Conservation (phyloP, 192 early-diverging fungal genomes). For the Umbelopsis sp. region DNA sequence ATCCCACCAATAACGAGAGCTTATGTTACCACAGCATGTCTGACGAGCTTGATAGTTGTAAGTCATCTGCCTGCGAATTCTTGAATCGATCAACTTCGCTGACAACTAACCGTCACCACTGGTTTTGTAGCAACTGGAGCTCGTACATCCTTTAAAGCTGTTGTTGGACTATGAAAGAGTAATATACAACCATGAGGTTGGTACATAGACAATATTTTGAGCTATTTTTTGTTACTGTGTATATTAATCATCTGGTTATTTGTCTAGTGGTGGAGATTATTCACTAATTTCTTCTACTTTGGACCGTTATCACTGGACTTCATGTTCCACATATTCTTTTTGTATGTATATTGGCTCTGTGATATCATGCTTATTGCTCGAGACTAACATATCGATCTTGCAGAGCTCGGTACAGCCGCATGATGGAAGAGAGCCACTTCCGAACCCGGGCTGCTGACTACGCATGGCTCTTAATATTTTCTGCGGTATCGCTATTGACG, state of each 20-base stretch:
- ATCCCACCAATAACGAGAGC: slow-evolving; percentile 85
- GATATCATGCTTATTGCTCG: not conserved
- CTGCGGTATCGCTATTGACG: slow-evolving; percentile 45
- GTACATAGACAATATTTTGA: not conserved
- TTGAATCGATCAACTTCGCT: no score
- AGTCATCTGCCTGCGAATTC: slow-evolving; percentile 19
- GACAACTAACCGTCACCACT: slow-evolving; percentile 8
- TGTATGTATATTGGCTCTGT: slow-evolving; percentile 46
- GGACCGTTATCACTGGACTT: slow-evolving; percentile 90
- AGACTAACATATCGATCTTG: not conserved
- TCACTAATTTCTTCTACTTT: slow-evolving; percentile 95
- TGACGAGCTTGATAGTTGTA: slow-evolving; percentile 81
- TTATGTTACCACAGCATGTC: slow-evolving; percentile 80
- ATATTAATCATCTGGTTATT: not conserved
- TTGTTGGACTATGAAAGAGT: slow-evolving; percentile 79
- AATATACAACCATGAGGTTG: slow-evolving; percentile 69
- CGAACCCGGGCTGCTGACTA: slow-evolving; percentile 90
- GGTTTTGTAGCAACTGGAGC: slow-evolving; percentile 75
- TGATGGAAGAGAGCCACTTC: slow-evolving; percentile 95
- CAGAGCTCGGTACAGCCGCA: slow-evolving; percentile 83
- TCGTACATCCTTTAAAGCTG: slow-evolving; percentile 78
- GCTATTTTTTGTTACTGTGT: not conserved
- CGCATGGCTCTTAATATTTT: slow-evolving; percentile 83
- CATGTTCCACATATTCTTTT: slow-evolving; percentile 91
- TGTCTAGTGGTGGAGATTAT: slow-evolving; percentile 85